Percentiles rank a stretch among this genome's conserved stretches.
Conservation (phyloP, 108 stramenopile species). For the Pseudonitzschia multistriata region DNA sequence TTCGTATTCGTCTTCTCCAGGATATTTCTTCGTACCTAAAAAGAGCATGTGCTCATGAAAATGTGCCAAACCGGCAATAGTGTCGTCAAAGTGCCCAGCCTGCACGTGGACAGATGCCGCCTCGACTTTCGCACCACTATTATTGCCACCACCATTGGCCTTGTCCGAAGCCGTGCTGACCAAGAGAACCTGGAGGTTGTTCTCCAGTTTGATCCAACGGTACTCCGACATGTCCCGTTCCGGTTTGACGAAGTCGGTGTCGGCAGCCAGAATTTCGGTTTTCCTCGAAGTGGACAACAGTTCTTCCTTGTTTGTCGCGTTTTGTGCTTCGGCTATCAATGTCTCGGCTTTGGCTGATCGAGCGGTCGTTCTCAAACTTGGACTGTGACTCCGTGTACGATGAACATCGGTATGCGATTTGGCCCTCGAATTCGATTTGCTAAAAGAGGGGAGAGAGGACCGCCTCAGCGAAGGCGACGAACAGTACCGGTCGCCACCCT, state of each 20-base stretch:
- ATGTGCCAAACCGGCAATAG: conserved; percentile 74
- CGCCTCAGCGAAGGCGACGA: background rate
- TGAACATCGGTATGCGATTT: background rate
- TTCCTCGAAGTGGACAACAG: background rate
- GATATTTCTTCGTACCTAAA: conserved; percentile 94
- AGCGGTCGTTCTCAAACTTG: background rate
- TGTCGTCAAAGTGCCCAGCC: conserved; percentile 86
- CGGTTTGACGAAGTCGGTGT: conserved; percentile 66
- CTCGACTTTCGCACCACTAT: conserved; percentile 52
- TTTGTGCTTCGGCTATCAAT: conserved; percentile 3
- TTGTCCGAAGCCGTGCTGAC: conserved; percentile 44
- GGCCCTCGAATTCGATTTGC: background rate
- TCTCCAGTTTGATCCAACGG: conserved; percentile 61
- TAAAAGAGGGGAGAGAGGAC: background rate
- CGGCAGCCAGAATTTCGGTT: conserved; percentile 55
- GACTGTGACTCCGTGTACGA: background rate
- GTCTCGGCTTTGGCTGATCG: conserved; percentile 7
- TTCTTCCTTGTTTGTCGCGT: conserved; percentile 3
- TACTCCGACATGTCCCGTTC: conserved; percentile 64
- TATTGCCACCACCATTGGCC: conserved; percentile 7
- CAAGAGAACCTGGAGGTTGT: conserved; percentile 64
- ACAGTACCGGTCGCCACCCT: background rate
- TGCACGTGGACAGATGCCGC: conserved; percentile 78
- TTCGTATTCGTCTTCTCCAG: conserved; percentile 89
- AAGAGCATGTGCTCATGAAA: conserved; percentile 92